Evolutionary conservation across 2,329 filamentous ascomycete species (phyloP).

Genomic region (Didymella segeticola): DNA sequence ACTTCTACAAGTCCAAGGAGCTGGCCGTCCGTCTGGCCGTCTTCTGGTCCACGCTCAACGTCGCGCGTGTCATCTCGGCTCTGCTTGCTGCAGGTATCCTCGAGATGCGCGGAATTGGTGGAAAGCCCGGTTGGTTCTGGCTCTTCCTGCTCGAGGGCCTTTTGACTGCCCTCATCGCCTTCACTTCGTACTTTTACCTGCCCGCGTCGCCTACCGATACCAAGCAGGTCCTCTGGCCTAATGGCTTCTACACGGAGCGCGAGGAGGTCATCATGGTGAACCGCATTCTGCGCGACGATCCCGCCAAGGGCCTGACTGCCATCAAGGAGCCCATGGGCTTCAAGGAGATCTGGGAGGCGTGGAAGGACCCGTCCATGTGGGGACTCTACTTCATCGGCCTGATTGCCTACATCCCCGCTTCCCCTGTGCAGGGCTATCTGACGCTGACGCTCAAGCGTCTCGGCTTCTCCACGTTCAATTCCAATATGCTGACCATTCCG

Average conservation of each 20-base stretch:
- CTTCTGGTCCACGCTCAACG: constrained; percentile 73
- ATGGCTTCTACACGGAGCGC: constrained; percentile 70
- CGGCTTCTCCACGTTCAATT: constrained; percentile 52
- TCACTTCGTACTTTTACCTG: constrained; percentile 44
- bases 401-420: constrained; percentile 43
- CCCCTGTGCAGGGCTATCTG: constrained; percentile 49
- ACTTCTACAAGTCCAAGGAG: constrained; percentile 76
- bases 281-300: constrained; percentile 63
- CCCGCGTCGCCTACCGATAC: constrained; percentile 59
- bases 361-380: constrained; percentile 64
- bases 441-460: constrained; percentile 49
- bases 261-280: constrained; percentile 75
- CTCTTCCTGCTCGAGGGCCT: constrained; percentile 55
- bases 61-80: constrained; percentile 61
- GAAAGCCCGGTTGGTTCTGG: constrained; percentile 63
- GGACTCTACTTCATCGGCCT: constrained; percentile 60
- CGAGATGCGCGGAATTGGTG: constrained; percentile 56
- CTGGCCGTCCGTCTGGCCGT: constrained; percentile 69
- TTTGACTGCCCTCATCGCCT: constrained; percentile 38
- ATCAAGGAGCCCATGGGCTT: constrained; percentile 61
- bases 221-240: constrained; percentile 48
- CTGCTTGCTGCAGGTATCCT: constrained; percentile 63
- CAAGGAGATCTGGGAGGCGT: constrained; percentile 57
- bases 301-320: constrained; percentile 63
- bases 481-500: constrained; percentile 51